Evolutionary conservation across 805 yeast genomes (phyloP).

Genomic region (Kluyveromyces wickerhamii): DNA sequence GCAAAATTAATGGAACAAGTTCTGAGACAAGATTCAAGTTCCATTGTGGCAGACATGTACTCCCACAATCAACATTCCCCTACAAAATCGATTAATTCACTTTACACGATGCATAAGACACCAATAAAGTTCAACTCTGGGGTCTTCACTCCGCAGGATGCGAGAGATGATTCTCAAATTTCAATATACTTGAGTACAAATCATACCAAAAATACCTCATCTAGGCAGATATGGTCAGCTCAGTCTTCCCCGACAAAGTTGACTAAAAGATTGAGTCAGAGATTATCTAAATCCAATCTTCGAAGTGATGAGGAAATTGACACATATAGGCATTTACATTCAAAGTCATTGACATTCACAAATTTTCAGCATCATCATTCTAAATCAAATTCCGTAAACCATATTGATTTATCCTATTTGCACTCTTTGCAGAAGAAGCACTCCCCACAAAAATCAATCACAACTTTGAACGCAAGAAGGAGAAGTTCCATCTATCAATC

Average conservation of each 20-base stretch:
- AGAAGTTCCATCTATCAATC: conserved; percentile 8
- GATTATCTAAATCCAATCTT: conserved; percentile 26
- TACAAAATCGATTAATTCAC: conserved; percentile 27
- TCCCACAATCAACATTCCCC: conserved; percentile 25
- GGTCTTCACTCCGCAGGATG: conserved; percentile 9
- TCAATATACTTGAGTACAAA: conserved; percentile 5
- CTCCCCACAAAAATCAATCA: conserved; percentile 27
- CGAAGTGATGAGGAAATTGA: conserved; percentile 10
- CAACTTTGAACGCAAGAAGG: conserved; percentile 8
- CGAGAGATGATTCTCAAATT: conserved; percentile 20
- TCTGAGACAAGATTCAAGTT: conserved; percentile 17
- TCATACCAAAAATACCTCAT: conserved; percentile 2
- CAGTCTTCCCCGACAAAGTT: conserved; percentile 26
- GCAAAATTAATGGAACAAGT: conserved; percentile 17
- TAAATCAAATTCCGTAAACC: conserved; percentile 3
- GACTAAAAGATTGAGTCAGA: conserved; percentile 22
- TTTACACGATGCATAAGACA: conserved; percentile 10
- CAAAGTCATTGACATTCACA: not conserved
- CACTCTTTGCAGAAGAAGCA: conserved; percentile 24
- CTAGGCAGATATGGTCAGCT: conserved; percentile 8
- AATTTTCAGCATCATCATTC: not conserved
- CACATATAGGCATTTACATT: conserved; percentile 2
- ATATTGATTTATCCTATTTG: conserved; percentile 26
- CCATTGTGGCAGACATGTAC: conserved; percentile 10
- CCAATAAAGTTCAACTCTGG: conserved; percentile 1